Base-by-base conservation (phyloP, 495 filamentous ascomycete species). In the Trichoderma virens region DNA sequence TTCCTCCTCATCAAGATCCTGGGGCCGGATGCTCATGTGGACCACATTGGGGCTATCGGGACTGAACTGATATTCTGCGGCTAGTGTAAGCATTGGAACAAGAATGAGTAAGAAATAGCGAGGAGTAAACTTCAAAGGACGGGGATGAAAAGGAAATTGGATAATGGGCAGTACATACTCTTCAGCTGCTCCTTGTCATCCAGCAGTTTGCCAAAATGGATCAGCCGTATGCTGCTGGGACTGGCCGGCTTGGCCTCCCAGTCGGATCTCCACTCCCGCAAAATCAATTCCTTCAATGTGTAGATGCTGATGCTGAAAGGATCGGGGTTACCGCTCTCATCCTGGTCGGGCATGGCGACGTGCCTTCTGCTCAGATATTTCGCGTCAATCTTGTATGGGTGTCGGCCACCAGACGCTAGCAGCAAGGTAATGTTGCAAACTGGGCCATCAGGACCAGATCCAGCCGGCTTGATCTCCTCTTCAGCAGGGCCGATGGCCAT, bases 241-340 rank as follows among this genome's bases (percentile, higher is more conserved):
- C 87, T 90, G 32, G 89, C 85, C 0, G 92, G 92, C 68, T 88
- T 85, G 20, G 85, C 77, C 70, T 96, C 92, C 92, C 92, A 97
- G 71, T 97, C 92, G 67, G 86, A 85, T 68, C 90, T 82, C 92
- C 92, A 97, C 69, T 95, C 92, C 69, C 90, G 78, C 81, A 92
- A 84, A 66, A 97, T 95, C 73, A 96, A 76, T 71, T 97, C 92
- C 74, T 97, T 97, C 62, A 97, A 72, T 8, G 89, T 93, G 70
- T 97, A 96, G 16, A 95, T 86, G 69, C 88, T 94, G 75, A 96
- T 91, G 70, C 86, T 87, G 70, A 90, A 90, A 2, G 92, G 92
- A 71, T 97, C 91, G 70, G 87, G 80, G 34, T 67, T 75, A 38
- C 82, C 81, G 28, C 72, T 70, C 64, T 79, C 79, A 18, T 76